Evolutionary conservation across 169 alveolate species (phyloP), one percentile per base, ranked within the genome.

Genomic region (Plasmodium cynomolgi): DNA sequence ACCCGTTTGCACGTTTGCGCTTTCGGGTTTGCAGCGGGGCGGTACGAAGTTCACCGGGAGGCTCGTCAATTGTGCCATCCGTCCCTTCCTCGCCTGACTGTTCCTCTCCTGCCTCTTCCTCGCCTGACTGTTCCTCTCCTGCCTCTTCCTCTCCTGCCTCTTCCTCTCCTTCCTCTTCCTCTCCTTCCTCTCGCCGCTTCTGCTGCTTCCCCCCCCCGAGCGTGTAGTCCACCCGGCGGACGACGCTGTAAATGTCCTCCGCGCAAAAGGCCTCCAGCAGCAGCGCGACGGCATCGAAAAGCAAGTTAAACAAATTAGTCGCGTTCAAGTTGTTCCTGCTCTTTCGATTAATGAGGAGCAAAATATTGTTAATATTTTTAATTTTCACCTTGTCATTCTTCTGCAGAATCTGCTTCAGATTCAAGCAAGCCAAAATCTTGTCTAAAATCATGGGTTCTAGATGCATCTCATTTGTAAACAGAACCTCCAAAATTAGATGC

Each of bases 371-470:
- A 44, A 91, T 34, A 50, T 26, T 13, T 71, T 47, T 91, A 39
- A 91, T 68, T 33, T 91, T 82, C 31, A 81, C 56, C 8, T 81
- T 34, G 37, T 44, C 54, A 81, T 91, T 37, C 34, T 91, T 91
- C 54, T 77, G 81, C 34, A 91, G 39, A 7, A 91, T 81, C 20
- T 58, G 26, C 75, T 81, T 91, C 77, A 91, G 31, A 47, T 91
- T 91, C 75, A 91, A 7, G 33, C 13, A 71, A 29, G 2, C 1
- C 44, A 91, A 81, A 50, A 91, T 71, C 15, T 31, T 62, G 68
- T 91, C 95, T 31, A 91, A 7, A 33, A 91, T 44, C 23, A 77
- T 72, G 41, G 74, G 39, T 68, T 91, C 95, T 23, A 91, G 54
- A 72, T 23, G 33, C 84, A 91, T 1, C n/a, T 50, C 72, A 91